Percentiles rank a stretch among this genome's conserved stretches.
Conservation (phyloP, 768 basidiomycete genomes). For the Trametes cubensis region DNA sequence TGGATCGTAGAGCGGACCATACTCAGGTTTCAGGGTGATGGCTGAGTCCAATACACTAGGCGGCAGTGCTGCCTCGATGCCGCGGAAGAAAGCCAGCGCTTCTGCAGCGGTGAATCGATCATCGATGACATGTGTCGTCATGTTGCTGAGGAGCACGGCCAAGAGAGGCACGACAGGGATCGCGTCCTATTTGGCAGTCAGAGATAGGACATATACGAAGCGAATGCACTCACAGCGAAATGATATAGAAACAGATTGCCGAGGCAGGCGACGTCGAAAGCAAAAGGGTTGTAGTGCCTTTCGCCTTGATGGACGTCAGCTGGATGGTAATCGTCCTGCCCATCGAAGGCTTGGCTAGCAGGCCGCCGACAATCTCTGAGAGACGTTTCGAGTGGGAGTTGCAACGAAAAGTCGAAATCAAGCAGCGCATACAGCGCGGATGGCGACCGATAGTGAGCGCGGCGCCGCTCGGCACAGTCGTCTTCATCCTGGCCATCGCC, state of each 20-base stretch:
- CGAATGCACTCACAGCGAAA: not conserved
- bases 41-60: not conserved
- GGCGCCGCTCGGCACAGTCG: not conserved
- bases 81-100: not conserved
- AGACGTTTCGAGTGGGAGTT: not conserved
- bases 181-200: not conserved
- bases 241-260: not conserved
- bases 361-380: not conserved
- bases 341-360: not conserved
- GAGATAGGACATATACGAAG: not conserved
- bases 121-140: conserved; percentile 1
- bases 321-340: not conserved
- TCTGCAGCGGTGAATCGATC: conserved; percentile 6
- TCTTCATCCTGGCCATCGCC: not conserved
- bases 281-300: conserved; percentile 8
- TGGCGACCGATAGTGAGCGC: not conserved
- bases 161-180: conserved; percentile 5
- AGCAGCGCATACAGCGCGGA: not conserved
- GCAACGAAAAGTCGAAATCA: not conserved
- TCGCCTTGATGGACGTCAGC: not conserved
- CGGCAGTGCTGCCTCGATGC: not conserved
- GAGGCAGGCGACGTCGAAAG: conserved; percentile 5
- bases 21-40: not conserved
- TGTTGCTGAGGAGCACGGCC: not conserved
- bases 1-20: not conserved